Base-by-base conservation (phyloP, 2,329 filamentous ascomycete species). In the Verticillium longisporum region DNA sequence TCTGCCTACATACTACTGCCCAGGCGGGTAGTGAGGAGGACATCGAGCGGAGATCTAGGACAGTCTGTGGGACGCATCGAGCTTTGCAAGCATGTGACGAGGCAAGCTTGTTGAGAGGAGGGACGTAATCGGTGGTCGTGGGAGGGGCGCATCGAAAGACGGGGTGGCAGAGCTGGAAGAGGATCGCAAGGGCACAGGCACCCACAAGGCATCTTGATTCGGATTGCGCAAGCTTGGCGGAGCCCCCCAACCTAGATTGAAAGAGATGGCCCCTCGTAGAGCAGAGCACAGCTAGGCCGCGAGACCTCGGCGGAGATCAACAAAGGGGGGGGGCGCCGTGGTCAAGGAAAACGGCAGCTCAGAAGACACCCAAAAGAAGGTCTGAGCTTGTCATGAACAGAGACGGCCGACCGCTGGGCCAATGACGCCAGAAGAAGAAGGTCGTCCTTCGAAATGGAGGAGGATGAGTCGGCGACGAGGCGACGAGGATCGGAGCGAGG, bases 181-280 rank as follows among this genome's bases (percentile, higher is more conserved):
- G 26, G 34, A 56, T 33, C 55, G 55, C 55, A 56, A 59, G 38
- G 37, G 58, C 32, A 59, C 37, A 59, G 33, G 55, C 21, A 68
- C 66, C 65, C 63, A 68, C 66, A 64, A 61, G 66, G 64, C 66
- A 68, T 68, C 57, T 66, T 66, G 62, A 64, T 57, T 60, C 61
- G 62, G 59, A 63, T 64, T 63, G 64, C 61, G 64, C 62, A 50
- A 34, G 57, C 55, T 59, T 50, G 33, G 60, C 50, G n/a, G 45
- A 62, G 61, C 60, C 64, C 21, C 45, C 45, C 60, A 50, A 61
- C 56, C 58, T 64, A 58, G 60, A 61, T 58, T 62, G 54, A 60
- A 56, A 58, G 56, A 60, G 58, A 54, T 57, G 55, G 57, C 45
- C 21, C 45, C 18, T 50, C 15, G 45, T 21, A 50, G 31, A 38